A percentile compares a stretch with the other conserved stretches of the same genome.
Conservation (phyloP, 2,329 filamentous ascomycete species). For the Berkeleyomyces basicola region DNA sequence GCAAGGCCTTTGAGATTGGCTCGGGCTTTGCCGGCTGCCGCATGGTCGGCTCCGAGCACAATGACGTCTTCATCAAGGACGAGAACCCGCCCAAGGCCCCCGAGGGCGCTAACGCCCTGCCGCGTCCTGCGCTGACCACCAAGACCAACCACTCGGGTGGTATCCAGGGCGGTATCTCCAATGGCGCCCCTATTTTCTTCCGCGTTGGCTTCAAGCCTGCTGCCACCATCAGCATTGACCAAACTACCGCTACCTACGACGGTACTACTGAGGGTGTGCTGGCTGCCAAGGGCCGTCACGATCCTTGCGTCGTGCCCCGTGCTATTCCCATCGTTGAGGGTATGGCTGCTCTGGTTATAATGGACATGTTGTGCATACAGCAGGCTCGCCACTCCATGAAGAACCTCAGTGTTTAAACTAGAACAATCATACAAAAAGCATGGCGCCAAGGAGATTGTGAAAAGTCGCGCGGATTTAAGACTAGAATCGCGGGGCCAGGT, state of each 20-base stretch:
- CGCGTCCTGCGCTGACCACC: conserved; percentile 50
- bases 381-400: conserved; percentile 34
- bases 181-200: conserved; percentile 90
- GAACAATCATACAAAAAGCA: background rate
- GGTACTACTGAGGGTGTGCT: conserved; percentile 54
- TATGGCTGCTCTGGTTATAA: conserved; percentile 76
- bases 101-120: conserved; percentile 28
- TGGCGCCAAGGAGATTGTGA: background rate
- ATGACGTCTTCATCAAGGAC: conserved; percentile 58
- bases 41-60: conserved; percentile 77
- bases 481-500: background rate
- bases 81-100: conserved; percentile 23
- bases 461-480: background rate
- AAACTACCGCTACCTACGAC: conserved; percentile 68
- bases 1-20: conserved; percentile 90
- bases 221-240: conserved; percentile 80
- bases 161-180: conserved; percentile 88
- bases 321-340: conserved; percentile 80
- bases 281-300: conserved; percentile 84
- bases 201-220: conserved; percentile 87
- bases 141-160: conserved; percentile 92
- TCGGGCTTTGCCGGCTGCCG: conserved; percentile 81
- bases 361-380: conserved; percentile 77
- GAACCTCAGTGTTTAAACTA: conserved; percentile 11
- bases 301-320: conserved; percentile 80